These are phyloP conservation scores for Neurospora terricola DNA, from an alignment of 495 filamentous ascomycete genomes.

Conservation along the genomic window DNA sequence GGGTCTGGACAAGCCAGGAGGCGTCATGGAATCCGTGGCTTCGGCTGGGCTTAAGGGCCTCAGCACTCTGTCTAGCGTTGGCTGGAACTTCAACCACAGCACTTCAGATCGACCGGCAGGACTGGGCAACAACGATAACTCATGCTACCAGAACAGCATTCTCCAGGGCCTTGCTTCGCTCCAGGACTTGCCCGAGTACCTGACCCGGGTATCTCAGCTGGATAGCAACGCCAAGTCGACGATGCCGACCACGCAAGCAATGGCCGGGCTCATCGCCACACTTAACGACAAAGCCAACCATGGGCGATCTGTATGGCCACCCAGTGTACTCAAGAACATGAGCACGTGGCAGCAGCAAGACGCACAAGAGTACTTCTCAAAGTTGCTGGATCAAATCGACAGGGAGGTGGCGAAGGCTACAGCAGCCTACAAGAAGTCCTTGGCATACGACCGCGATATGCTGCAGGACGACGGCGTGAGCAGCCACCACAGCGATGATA, in stretches of 20 bases:
- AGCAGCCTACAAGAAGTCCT: not conserved
- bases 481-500: constrained; percentile 39
- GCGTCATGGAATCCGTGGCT: constrained; percentile 27
- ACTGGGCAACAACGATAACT: constrained; percentile 85
- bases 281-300: constrained; percentile 58
- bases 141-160: constrained; percentile 96
- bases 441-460: constrained; percentile 2
- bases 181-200: constrained; percentile 45
- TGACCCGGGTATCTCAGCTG: constrained; percentile 28
- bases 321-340: constrained; percentile 69
- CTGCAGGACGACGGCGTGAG: constrained; percentile 23
- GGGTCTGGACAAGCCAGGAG: constrained; percentile 45
- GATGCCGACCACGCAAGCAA: constrained; percentile 32
- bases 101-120: constrained; percentile 52
- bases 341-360: constrained; percentile 95
- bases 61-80: constrained; percentile 38
- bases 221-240: constrained; percentile 17
- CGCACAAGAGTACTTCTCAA: constrained; percentile 95
- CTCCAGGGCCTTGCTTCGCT: constrained; percentile 80
- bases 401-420: constrained; percentile 53
- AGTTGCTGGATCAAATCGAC: constrained; percentile 78
- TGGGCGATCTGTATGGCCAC: constrained; percentile 68
- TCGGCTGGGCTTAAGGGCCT: constrained; percentile 34
- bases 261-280: constrained; percentile 53
- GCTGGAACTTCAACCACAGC: constrained; percentile 23